Base-by-base conservation (phyloP, 352 stramenopile genomes). In the Thalassiosira hispida region DNA sequence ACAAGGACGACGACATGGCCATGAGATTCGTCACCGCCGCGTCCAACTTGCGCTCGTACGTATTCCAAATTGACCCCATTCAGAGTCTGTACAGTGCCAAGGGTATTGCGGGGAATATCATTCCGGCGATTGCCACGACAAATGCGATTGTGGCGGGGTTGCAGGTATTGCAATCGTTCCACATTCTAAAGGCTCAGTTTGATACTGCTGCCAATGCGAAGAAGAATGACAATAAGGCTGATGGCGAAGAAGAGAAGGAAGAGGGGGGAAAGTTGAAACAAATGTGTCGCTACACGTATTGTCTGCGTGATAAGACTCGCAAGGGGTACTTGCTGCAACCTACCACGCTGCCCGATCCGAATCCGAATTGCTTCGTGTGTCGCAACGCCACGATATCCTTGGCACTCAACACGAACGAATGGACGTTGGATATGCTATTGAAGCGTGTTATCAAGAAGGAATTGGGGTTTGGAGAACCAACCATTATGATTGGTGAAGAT, bases 31-130 rank as follows among this genome's bases (percentile, higher is more conserved):
- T 99, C 20, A 98, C 98, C 61, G 97, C 96, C 22, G 92, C 97
- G 35, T 97, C 96, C 12, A 99, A 99, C 90, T 89, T 99, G 75
- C 95, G 98, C 52, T 96, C 92, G 38, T 78, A 85, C 29, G 83
- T 95, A 4, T 97, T 97, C 86, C 65, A 84, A 35, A 97, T 97
- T 79, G 71, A 89, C 52, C 79, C 87, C 8, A 73, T 92, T 12
- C 87, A 95, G 84, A 94, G 89, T 60, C 80, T 93, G 7, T 96
- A 97, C 71, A 89, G 89, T 59, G 90, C 97, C 88, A 99, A 99
- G 88, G 97, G 97, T 25, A 99, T 99, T 73, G 98, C 98, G 3
- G 98, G 98, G 20, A 99, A 99, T 83, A 99, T 99, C 75, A 99
- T 99, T 65, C 97, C 97, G 49, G 97, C 98, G 16, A 99, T 99